phyloP scores from a whole-genome alignment of 2,329 filamentous ascomycete genomes.

The Colletotrichum zoysiae region DNA sequence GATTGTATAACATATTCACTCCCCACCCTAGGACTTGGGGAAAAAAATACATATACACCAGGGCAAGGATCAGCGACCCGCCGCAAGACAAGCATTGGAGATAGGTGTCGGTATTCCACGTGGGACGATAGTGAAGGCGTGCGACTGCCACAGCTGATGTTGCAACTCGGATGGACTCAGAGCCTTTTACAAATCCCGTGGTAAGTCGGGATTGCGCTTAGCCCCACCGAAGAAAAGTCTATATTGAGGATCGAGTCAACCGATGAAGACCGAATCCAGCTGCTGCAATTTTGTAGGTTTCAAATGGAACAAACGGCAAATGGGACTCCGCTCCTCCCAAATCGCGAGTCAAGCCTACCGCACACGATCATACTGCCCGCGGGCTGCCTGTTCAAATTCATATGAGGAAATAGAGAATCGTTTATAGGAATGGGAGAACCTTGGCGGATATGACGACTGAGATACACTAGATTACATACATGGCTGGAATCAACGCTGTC shows the following conservation, averaged over 20 bases:
- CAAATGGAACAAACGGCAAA: not conserved
- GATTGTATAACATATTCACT: not conserved
- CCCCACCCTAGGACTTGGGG: not conserved
- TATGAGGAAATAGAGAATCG: not conserved
- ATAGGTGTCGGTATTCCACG: not conserved
- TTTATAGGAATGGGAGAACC: not conserved
- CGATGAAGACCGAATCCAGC: constrained; percentile 6
- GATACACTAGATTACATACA: not conserved
- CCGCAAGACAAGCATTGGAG: not conserved
- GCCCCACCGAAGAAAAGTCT: not conserved
- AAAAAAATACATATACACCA: not conserved
- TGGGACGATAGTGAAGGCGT: no score
- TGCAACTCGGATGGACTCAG: not conserved
- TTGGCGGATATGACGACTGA: not conserved
- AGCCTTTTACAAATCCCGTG: not conserved
- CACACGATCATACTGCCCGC: constrained; percentile 1
- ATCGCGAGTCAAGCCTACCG: constrained; percentile 5
- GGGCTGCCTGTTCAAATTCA: not conserved
- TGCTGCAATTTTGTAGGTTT: constrained; percentile 13
- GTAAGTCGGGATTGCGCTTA: not conserved
- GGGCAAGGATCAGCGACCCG: not conserved
- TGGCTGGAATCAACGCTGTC: not conserved
- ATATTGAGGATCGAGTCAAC: not conserved
- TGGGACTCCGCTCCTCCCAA: not conserved
- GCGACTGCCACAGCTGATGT: not conserved